Evolutionary conservation across 2,329 filamentous ascomycete species (phyloP).

Genomic region (Paracamarosporium sp.): DNA sequence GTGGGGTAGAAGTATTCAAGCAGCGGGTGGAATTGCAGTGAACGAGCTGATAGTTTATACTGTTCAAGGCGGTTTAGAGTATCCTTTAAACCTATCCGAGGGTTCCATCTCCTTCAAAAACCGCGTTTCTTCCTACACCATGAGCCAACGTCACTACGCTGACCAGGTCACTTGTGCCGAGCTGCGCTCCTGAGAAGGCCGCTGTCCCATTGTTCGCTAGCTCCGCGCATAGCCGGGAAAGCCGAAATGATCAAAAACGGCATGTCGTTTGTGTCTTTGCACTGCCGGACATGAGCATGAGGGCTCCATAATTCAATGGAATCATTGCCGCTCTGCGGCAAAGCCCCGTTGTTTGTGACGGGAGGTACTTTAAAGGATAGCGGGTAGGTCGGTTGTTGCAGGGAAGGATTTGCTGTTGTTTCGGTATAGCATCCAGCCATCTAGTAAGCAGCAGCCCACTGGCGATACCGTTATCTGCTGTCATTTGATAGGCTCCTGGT

Average conservation of each 20-base stretch:
- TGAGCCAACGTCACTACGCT: constrained; percentile 11
- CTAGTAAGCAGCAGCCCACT: neutral
- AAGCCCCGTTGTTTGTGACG: neutral
- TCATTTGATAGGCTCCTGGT: neutral
- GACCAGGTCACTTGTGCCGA: constrained; percentile 13
- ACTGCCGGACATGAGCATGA: neutral
- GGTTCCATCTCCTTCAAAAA: constrained; percentile 9
- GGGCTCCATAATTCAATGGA: neutral
- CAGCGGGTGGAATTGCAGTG: neutral
- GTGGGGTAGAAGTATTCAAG: neutral
- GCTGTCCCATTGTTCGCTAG: constrained; percentile 8
- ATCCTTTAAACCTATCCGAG: constrained; percentile 7
- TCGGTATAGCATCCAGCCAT: neutral
- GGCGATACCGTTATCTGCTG: neutral
- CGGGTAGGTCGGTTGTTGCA: constrained; percentile 1
- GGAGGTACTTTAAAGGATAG: neutral
- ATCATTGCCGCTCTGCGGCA: neutral
- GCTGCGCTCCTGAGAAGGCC: constrained; percentile 14
- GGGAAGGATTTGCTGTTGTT: neutral
- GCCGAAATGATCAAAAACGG: neutral
- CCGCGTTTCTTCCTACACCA: constrained; percentile 1
- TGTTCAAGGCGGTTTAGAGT: neutral
- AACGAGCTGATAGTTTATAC: neutral
- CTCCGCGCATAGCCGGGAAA: constrained; percentile 15
- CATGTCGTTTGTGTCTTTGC: neutral